Evolutionary conservation across 1,284 basidiomycete species (phyloP).

Genomic region (Cystobasidium sp.): DNA sequence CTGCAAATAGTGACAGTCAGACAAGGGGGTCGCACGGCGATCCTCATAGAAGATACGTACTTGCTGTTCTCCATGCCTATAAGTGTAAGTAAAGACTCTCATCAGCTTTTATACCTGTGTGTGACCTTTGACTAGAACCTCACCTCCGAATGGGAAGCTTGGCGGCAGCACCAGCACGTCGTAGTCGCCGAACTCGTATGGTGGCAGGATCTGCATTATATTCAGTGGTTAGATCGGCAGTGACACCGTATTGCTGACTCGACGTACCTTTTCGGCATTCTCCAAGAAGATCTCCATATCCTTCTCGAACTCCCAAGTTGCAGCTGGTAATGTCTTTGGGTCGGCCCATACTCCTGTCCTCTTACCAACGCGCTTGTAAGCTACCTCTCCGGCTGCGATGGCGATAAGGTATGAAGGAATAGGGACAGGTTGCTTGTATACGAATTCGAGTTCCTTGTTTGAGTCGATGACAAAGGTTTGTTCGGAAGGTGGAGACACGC

Average conservation of each 20-base stretch:
- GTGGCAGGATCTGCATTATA: constrained; percentile 62
- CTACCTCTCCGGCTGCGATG: constrained; percentile 80
- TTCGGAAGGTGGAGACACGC: constrained; percentile 72
- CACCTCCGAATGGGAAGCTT: constrained; percentile 74
- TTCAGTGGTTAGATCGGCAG: background rate
- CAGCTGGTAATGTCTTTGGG: constrained; percentile 75
- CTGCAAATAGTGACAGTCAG: background rate
- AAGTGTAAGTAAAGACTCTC: constrained; percentile 60
- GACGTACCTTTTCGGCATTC: constrained; percentile 66
- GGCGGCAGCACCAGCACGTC: constrained; percentile 91
- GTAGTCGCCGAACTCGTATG: constrained; percentile 87
- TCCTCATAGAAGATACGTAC: constrained; percentile 54
- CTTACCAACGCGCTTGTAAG: constrained; percentile 45
- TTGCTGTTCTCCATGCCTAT: constrained; percentile 76
- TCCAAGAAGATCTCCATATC: constrained; percentile 80
- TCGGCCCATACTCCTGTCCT: constrained; percentile 84
- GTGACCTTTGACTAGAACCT: constrained; percentile 54
- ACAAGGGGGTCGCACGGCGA: background rate
- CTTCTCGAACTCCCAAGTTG: constrained; percentile 85
- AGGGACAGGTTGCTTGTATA: constrained; percentile 73
- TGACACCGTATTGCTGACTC: no score
- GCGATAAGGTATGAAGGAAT: constrained; percentile 84
- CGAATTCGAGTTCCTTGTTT: constrained; percentile 59
- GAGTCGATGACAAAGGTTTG: constrained; percentile 63
- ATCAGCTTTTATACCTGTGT: background rate